phyloP scores from a whole-genome alignment of 1,284 basidiomycete genomes.

The Somion occarium region DNA sequence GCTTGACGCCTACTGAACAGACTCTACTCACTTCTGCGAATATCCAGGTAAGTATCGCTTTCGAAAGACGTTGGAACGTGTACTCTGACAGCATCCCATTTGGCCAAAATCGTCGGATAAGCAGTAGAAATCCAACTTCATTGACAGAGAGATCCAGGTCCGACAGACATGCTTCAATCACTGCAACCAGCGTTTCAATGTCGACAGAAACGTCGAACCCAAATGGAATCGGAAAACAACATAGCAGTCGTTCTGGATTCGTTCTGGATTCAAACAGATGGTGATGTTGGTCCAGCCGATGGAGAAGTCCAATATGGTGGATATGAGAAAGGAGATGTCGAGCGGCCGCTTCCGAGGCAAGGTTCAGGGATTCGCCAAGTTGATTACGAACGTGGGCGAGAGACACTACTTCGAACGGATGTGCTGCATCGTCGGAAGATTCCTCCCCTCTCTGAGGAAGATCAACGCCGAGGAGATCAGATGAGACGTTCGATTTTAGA shows the following conservation, averaged over 20 bases:
- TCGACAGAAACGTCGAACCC: slow-evolving; percentile 66
- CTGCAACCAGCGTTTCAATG: slow-evolving; percentile 66
- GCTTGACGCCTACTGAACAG: neutral
- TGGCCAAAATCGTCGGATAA: slow-evolving; percentile 67
- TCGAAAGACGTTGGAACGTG: slow-evolving; percentile 49
- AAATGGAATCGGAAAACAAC: slow-evolving; percentile 62
- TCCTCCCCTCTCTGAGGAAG: slow-evolving; percentile 10
- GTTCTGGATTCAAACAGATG: slow-evolving; percentile 32
- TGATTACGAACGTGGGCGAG: slow-evolving; percentile 55
- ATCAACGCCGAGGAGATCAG: slow-evolving; percentile 43
- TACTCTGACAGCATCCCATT: slow-evolving; percentile 68
- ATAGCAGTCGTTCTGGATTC: slow-evolving; percentile 31
- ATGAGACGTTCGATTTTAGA: slow-evolving; percentile 27
- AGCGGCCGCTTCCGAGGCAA: slow-evolving; percentile 50
- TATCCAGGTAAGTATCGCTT: slow-evolving; percentile 54
- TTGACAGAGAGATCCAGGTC: slow-evolving; percentile 71
- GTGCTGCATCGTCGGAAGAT: slow-evolving; percentile 24
- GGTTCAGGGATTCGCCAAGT: slow-evolving; percentile 55
- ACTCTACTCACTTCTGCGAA: slow-evolving; percentile 51
- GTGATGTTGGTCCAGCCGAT: slow-evolving; percentile 35
- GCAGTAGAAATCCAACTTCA: slow-evolving; percentile 65
- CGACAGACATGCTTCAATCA: slow-evolving; percentile 66
- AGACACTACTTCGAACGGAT: slow-evolving; percentile 55
- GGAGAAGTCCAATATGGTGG: slow-evolving; percentile 56
- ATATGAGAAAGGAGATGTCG: slow-evolving; percentile 55